These are phyloP conservation scores for Malassezia globosa DNA, from an alignment of 1,284 basidiomycete species.

Conservation along the genomic window DNA sequence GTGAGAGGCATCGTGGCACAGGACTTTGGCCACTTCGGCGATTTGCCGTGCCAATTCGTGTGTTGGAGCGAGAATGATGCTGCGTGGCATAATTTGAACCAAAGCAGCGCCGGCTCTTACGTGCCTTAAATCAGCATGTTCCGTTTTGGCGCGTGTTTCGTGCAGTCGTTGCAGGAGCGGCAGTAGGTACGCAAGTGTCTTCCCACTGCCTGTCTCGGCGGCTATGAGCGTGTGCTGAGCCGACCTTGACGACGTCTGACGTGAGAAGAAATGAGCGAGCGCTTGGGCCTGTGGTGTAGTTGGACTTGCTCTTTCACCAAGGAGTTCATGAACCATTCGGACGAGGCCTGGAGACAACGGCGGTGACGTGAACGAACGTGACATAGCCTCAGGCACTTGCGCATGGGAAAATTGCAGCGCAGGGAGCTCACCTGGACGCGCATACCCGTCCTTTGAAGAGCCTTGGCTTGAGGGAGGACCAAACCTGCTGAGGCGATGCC, in stretches of 20 bases:
- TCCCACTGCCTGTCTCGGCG: constrained; percentile 94
- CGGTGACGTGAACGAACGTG: constrained; percentile 1
- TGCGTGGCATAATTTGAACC: constrained; percentile 54
- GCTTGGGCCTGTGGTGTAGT: constrained; percentile 14
- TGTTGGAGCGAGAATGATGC: constrained; percentile 86
- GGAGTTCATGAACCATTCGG: constrained; percentile 7
- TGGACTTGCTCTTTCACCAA: constrained; percentile 12
- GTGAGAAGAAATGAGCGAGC: constrained; percentile 15
- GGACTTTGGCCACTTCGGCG: constrained; percentile 57
- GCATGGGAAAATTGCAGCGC: constrained; percentile 2
- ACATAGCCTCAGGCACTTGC: neutral
- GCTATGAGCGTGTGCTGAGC: constrained; percentile 75
- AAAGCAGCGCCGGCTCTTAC: neutral
- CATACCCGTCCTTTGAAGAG: neutral
- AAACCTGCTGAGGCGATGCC: neutral
- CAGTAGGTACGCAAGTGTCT: constrained; percentile 85
- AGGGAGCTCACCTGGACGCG: constrained; percentile 14
- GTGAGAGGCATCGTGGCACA: constrained; percentile 52
- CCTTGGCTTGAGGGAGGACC: too few relatives aligned
- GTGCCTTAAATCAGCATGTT: constrained; percentile 9
- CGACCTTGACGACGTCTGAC: constrained; percentile 17
- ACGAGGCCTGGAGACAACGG: constrained; percentile 15
- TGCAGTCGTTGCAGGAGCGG: constrained; percentile 90
- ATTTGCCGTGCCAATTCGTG: constrained; percentile 92
- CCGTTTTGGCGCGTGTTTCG: constrained; percentile 48